phyloP scores from a whole-genome alignment of 352 stramenopile species.

The Nothophytophthora sp. region DNA sequence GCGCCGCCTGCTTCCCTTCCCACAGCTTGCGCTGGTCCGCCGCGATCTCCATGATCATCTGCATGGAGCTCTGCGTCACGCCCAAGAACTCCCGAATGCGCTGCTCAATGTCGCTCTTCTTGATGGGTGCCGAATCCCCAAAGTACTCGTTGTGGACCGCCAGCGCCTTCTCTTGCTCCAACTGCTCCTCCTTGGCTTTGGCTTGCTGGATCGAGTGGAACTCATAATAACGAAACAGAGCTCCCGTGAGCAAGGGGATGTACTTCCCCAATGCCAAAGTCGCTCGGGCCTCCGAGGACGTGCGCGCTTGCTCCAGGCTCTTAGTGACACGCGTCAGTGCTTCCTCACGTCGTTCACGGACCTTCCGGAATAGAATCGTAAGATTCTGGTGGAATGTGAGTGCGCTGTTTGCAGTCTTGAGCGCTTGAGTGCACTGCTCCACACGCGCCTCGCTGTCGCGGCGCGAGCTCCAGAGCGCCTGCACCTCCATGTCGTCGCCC shows the following conservation, averaged over 20 bases:
- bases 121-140: slow-evolving; percentile 60
- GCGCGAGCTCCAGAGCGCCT: slow-evolving; percentile 27
- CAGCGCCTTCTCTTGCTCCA: slow-evolving; percentile 47
- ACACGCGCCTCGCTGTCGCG: slow-evolving; percentile 25
- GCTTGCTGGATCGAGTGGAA: slow-evolving; percentile 62
- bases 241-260: slow-evolving; percentile 48
- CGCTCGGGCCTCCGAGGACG: slow-evolving; percentile 25
- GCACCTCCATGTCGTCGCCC: slow-evolving; percentile 32
- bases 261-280: slow-evolving; percentile 35
- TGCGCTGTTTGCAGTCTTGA: slow-evolving; percentile 25
- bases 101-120: slow-evolving; percentile 62
- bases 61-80: slow-evolving; percentile 48
- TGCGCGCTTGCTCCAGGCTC: slow-evolving; percentile 25
- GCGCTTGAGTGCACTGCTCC: slow-evolving; percentile 1
- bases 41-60: slow-evolving; percentile 60
- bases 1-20: slow-evolving; percentile 36
- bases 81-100: slow-evolving; percentile 66
- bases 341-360: slow-evolving; percentile 25
- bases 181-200: slow-evolving; percentile 44
- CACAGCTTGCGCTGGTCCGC: slow-evolving; percentile 53
- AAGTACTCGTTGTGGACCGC: slow-evolving; percentile 60
- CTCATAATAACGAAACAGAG: slow-evolving; percentile 51
- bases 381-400: slow-evolving; percentile 37
- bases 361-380: slow-evolving; percentile 28
- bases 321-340: slow-evolving; percentile 24